Evolutionary conservation across 441 rosid genomes (phyloP), one percentile per base, ranked within the genome.

Genomic region (Pelargonium myrrhifolium): DNA sequence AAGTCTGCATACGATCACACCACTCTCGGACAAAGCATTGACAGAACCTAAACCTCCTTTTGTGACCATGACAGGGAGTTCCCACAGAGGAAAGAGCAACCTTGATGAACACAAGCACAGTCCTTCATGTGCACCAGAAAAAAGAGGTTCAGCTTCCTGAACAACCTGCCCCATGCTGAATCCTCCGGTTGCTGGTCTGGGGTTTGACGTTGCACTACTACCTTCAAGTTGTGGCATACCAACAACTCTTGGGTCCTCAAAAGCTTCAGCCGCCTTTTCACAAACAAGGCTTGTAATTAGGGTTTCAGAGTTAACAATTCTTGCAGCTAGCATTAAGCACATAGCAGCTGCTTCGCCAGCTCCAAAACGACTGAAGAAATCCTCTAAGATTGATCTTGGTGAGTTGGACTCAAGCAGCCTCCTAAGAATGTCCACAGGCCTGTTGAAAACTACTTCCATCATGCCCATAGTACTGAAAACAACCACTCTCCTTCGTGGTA

Each of bases 81-180:
- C 99, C 99, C 99, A 94, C 35, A 94, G 71, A 15, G 99, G 97
- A 70, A 89, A 86, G 66, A 94, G 81, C 82, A 94, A 83, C 79
- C 99, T 88, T 71, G 98, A 82, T 14, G 99, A 76, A 75, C 96
- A 92, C 76, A 94, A 81, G 82, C 97, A 89, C 65, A 94, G 94
- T 67, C 98, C 99, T 72, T 94, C 96, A 76, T 90, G 85, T 18
- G 93, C 98, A 77, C 97, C 98, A 12, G 99, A 92, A 80, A 92
- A 89, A 43, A 88, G 85, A 65, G 99, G 97, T 78, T 88, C 98
- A 6, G 97, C 93, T 80, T 92, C 98, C 81, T 92, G 96, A 77
- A 94, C 97, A 79, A 94, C 97, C 81, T 94, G 98, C 55, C 98
- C 99, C 99, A 94, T 92, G 85, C 96, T 88, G 73, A 94, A 94